These are phyloP conservation scores for Pogostemon cablin DNA, from an alignment of 257 asterid genomes.

Conservation along the genomic window DNA sequence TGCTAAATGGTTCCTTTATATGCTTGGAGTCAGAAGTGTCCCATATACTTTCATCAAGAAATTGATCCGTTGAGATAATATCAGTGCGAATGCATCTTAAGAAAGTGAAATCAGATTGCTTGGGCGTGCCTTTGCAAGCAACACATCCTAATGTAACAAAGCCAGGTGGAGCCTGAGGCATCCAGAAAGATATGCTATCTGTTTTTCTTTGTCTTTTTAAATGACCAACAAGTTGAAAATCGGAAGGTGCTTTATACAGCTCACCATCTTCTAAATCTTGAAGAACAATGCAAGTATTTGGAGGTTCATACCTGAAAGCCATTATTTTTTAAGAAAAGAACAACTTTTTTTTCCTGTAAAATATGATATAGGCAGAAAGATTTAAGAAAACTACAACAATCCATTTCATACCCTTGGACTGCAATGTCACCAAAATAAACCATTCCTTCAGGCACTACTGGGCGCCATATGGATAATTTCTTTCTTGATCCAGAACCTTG, in stretches of 20 bases:
- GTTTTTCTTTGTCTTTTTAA: conserved; percentile 67
- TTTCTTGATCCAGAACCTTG: conserved; percentile 93
- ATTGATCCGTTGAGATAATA: conserved; percentile 77
- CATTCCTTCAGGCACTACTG: conserved; percentile 84
- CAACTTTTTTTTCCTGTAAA: conserved; percentile 15
- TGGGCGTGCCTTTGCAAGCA: conserved; percentile 80
- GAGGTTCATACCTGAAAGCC: conserved; percentile 79
- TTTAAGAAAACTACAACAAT: conserved; percentile 18
- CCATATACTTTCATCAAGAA: conserved; percentile 83
- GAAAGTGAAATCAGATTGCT: conserved; percentile 71
- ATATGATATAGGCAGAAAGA: conserved; percentile 15
- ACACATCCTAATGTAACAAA: conserved; percentile 88
- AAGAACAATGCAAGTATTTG: conserved; percentile 77
- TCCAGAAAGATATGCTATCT: conserved; percentile 82
- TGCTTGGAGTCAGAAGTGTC: conserved; percentile 79
- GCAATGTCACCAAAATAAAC: conserved; percentile 93
- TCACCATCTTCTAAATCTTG: conserved; percentile 73
- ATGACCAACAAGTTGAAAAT: conserved; percentile 77
- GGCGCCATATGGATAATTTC: conserved; percentile 94
- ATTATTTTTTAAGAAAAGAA: conserved; percentile 13
- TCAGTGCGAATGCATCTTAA: conserved; percentile 91
- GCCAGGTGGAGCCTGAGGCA: conserved; percentile 99
- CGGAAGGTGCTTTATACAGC: conserved; percentile 68
- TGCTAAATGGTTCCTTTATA: conserved; percentile 67
- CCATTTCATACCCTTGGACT: conserved; percentile 68